phyloP scores from a whole-genome alignment of 495 filamentous ascomycete species.

The Cercophora samala region DNA sequence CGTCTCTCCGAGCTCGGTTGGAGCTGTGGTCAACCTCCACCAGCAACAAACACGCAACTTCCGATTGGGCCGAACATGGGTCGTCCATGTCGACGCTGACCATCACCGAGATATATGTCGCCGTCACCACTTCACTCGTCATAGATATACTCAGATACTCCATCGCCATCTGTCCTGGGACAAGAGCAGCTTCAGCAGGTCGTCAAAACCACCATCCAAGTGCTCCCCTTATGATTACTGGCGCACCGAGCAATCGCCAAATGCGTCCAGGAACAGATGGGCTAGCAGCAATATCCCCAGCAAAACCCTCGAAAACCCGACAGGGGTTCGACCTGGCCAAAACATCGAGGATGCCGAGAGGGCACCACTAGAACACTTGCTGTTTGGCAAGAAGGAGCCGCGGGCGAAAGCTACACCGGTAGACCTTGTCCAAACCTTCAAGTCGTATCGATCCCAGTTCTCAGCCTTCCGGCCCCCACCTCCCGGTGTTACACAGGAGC shows the following conservation, averaged over 20 bases:
- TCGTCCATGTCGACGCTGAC: conserved; percentile 40
- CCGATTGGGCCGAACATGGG: conserved; percentile 43
- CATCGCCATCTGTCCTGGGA: conserved; percentile 40
- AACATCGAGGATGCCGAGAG: conserved; percentile 40
- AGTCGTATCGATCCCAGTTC: conserved; percentile 41
- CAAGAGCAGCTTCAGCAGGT: conserved; percentile 29
- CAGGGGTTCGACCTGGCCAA: conserved; percentile 34
- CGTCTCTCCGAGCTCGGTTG: conserved; percentile 16
- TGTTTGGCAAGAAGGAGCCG: conserved; percentile 26
- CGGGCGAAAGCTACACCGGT: not conserved
- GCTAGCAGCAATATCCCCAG: conserved; percentile 22
- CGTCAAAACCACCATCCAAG: conserved; percentile 33
- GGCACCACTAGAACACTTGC: conserved; percentile 32
- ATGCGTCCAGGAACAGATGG: conserved; percentile 15
- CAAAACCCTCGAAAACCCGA: conserved; percentile 30
- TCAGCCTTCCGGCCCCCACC: conserved; percentile 26
- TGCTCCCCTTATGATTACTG: conserved; percentile 38
- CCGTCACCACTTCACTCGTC: conserved; percentile 36
- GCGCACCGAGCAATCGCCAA: conserved; percentile 14
- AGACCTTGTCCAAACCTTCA: conserved; percentile 22
- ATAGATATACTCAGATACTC: conserved; percentile 42
- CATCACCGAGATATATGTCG: conserved; percentile 39
- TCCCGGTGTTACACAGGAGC: conserved; percentile 15
- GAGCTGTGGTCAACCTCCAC: conserved; percentile 21
- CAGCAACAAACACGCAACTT: conserved; percentile 44